These are phyloP conservation scores for Phytopythium vexans DNA, from an alignment of 352 stramenopile genomes.

Conservation along the genomic window DNA sequence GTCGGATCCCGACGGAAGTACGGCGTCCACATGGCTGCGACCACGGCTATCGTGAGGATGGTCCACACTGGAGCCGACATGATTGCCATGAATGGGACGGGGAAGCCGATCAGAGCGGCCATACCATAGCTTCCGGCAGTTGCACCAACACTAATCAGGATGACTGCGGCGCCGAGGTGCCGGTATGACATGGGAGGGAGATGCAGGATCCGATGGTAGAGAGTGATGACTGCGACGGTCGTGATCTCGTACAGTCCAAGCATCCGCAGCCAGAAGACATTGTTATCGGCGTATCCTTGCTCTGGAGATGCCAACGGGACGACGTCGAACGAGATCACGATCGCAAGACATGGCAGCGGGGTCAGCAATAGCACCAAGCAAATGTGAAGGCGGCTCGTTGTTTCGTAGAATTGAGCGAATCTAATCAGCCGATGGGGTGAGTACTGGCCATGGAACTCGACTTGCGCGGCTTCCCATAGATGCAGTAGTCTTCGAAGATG, in stretches of 20 bases:
- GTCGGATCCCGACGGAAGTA: neutral
- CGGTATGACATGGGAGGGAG: neutral
- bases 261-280: conserved; percentile 12
- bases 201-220: conserved; percentile 7
- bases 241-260: conserved; percentile 13
- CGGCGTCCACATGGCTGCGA: neutral
- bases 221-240: conserved; percentile 2
- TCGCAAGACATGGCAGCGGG: conserved; percentile 8
- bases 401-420: conserved; percentile 7
- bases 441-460: conserved; percentile 27
- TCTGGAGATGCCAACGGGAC: conserved; percentile 7
- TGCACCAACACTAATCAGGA: neutral
- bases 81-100: conserved; percentile 1
- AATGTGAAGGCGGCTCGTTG: neutral
- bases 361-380: conserved; percentile 7
- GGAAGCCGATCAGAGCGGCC: neutral
- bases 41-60: neutral
- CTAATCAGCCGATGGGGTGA: conserved; percentile 13
- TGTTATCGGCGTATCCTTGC: conserved; percentile 9
- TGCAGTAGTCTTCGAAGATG: neutral
- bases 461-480: neutral
- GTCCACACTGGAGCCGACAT: neutral
- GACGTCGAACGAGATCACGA: conserved; percentile 5
- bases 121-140: neutral
- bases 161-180: neutral